These are phyloP conservation scores for Fomitopsis serialis DNA, from an alignment of 768 basidiomycete species.

Conservation along the genomic window DNA sequence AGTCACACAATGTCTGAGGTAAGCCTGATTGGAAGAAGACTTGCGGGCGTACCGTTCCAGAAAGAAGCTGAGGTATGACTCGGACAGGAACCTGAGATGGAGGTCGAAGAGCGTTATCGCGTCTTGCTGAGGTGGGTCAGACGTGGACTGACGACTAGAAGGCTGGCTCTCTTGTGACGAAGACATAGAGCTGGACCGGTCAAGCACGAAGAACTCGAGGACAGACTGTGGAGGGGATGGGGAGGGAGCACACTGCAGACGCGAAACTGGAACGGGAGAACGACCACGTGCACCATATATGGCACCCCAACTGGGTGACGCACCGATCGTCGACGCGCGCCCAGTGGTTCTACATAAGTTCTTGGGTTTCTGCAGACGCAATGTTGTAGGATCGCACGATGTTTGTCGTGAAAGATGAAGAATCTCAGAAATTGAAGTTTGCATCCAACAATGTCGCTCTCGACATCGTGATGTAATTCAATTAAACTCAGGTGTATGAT, in stretches of 20 bases:
- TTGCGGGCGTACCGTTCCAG: constrained; percentile 61
- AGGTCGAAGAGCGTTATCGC: constrained; percentile 69
- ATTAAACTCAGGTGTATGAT: no score
- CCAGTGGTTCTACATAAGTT: no score
- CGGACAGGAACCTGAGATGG: constrained; percentile 61
- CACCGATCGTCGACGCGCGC: no score
- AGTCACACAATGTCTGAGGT: constrained; percentile 5
- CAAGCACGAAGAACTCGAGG: not conserved
- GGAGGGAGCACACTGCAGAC: not conserved
- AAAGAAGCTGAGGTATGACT: constrained; percentile 82
- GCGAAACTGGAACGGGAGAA: not conserved
- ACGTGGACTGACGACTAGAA: constrained; percentile 10
- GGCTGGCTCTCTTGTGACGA: constrained; percentile 15
- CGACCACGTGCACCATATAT: no score
- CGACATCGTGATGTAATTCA: no score
- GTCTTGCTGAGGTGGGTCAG: constrained; percentile 13
- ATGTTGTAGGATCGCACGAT: no score
- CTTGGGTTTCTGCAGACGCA: no score
- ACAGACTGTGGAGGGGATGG: not conserved
- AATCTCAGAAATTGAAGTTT: no score
- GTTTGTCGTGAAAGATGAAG: no score
- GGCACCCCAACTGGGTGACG: no score
- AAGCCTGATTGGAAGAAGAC: constrained; percentile 3
- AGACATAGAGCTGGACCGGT: constrained; percentile 14
- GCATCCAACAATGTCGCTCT: no score